A percentile compares a stretch with the other conserved stretches of the same genome.
Evolutionary conservation across 2,329 filamentous ascomycete species (phyloP).

Genomic region (Neonectria hederae): DNA sequence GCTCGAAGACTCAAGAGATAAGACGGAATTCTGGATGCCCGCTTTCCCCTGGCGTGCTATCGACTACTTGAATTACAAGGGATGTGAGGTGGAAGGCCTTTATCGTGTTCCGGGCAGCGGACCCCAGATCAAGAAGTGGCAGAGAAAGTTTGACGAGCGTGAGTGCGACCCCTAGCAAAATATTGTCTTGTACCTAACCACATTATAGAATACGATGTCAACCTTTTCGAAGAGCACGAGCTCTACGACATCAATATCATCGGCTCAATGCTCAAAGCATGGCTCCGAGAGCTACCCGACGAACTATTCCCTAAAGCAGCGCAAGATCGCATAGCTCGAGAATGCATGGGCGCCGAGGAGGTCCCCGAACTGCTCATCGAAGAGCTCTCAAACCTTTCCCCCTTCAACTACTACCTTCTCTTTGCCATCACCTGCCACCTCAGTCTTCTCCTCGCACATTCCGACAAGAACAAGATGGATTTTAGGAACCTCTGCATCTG

Average conservation of each 20-base stretch:
- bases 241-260: constrained; percentile 97
- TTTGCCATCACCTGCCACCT: constrained; percentile 98
- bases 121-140: constrained; percentile 92
- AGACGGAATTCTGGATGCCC: constrained; percentile 99
- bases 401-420: constrained; percentile 96
- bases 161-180: constrained; percentile 38
- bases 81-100: constrained; percentile 90
- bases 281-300: constrained; percentile 93
- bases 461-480: constrained; percentile 98
- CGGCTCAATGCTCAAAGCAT: constrained; percentile 94
- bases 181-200: constrained; percentile 14
- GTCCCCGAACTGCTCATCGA: constrained; percentile 89
- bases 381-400: constrained; percentile 91
- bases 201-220: constrained; percentile 79
- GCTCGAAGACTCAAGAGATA: constrained; percentile 87
- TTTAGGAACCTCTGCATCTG: constrained; percentile 96
- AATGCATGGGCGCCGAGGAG: constrained; percentile 80
- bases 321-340: constrained; percentile 81
- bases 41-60: constrained; percentile 95
- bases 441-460: constrained; percentile 87
- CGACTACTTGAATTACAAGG: constrained; percentile 95
- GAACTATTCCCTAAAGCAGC: constrained; percentile 88
- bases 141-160: constrained; percentile 89
- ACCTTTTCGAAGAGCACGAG: constrained; percentile 86
- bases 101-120: constrained; percentile 93